phyloP scores from a whole-genome alignment of 306 rosid genomes.

The Vigna reflexopilosa region DNA sequence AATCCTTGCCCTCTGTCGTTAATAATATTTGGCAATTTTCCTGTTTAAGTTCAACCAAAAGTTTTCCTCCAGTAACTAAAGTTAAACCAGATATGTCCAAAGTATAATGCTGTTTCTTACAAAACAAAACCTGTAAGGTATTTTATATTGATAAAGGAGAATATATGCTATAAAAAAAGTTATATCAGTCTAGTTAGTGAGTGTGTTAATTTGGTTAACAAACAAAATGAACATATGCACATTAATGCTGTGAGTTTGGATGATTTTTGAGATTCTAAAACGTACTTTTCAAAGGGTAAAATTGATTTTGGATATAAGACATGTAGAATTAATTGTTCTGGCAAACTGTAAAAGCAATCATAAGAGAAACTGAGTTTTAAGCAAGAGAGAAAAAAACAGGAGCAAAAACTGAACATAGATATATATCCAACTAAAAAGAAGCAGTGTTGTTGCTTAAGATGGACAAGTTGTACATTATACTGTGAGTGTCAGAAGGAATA shows the following conservation, averaged over 20 bases:
- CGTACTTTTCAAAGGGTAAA: neutral
- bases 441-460: conserved; percentile 17
- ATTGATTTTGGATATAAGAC: neutral
- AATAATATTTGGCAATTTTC: conserved; percentile 3
- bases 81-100: conserved; percentile 2
- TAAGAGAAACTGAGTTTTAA: conserved; percentile 4
- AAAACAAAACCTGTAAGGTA: neutral
- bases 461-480: conserved; percentile 11
- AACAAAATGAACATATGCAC: neutral
- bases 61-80: neutral
- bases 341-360: neutral
- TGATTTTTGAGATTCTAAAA: neutral
- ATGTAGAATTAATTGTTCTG: neutral
- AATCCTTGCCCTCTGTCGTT: neutral
- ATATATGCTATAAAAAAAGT: neutral
- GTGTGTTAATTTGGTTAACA: neutral
- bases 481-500: conserved; percentile 29
- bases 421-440: neutral
- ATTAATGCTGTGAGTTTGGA: neutral
- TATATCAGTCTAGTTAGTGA: neutral
- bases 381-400: neutral
- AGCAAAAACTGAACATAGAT: neutral
- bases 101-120: neutral
- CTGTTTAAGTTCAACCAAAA: neutral
- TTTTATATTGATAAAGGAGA: neutral